Evolutionary conservation across 2,329 filamentous ascomycete genomes (phyloP), one percentile per base, ranked within the genome.

Genomic region (Dothideomycetidae sp.): DNA sequence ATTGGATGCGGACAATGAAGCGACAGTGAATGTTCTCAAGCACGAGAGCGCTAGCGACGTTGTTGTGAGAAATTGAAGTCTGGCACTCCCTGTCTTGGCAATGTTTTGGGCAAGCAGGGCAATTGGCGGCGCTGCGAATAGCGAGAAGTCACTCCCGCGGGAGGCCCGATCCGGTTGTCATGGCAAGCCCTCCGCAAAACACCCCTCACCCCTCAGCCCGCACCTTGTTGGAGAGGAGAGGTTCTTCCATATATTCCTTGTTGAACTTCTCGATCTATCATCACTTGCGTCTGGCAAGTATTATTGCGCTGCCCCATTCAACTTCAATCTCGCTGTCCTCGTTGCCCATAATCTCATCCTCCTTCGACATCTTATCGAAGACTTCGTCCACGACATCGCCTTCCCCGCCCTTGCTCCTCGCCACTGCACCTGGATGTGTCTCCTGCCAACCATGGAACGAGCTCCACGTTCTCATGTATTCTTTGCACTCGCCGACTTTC

Each of bases 311-410:
- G 0, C 72, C 74, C 73, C 74, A 77, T 45, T 76, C 70, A 35
- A 64, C 64, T 42, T 71, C 65, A 7, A 75, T 63, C 46, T 70
- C 61, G 31, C 64, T 55, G 35, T 50, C 48, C 34, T 56, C 55
- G 7, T 74, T 63, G 42, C 59, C 59, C 68, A 73, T 77, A 12
- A 48, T 29, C 26, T 46, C 63, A 45, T 73, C 70, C n/a, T 56
- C 60, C 37, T 61, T 59, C 3, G 70, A 52, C 49, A 78, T 70
- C 42, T 62, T 61, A 40, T 75, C 71, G 56, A 75, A 71, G 59
- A 78, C 62, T 42, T 67, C 50, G 55, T 79, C 75, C n/a, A 73
- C 59, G 29, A 78, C 50, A 54, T 80, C 75, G 1, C 73, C 73
- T 5, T 59, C 44, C 2, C 73, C 74, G 4, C 71, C 74, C 15